These are phyloP conservation scores for Ganoderma resinaceum DNA, from an alignment of 1,284 basidiomycete species.

Conservation along the genomic window DNA sequence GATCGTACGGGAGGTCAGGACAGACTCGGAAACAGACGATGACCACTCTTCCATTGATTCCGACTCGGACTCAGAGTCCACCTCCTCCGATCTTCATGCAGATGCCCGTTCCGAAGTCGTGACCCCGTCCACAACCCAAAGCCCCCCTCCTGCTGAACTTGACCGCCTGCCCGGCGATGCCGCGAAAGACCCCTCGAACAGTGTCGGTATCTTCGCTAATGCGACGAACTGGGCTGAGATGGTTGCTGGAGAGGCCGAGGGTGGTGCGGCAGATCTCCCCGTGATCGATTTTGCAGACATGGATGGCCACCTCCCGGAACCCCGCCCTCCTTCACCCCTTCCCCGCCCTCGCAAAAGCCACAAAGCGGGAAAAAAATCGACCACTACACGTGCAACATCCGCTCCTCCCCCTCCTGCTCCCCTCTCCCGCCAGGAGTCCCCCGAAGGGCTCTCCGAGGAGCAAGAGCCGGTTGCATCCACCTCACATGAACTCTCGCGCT, in stretches of 20 bases:
- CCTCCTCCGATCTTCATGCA: constrained; percentile 62
- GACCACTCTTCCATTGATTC: constrained; percentile 64
- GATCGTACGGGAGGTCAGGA: constrained; percentile 68
- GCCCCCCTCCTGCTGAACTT: constrained; percentile 49
- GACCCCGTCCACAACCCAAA: constrained; percentile 71
- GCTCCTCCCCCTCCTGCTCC: constrained; percentile 33
- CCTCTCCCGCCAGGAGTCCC: constrained; percentile 14
- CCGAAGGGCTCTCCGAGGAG: constrained; percentile 24
- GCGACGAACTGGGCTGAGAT: constrained; percentile 80
- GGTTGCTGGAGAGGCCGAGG: constrained; percentile 73
- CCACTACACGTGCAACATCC: constrained; percentile 30
- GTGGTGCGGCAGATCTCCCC: constrained; percentile 68
- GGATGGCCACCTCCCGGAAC: constrained; percentile 36
- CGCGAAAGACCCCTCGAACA: constrained; percentile 40
- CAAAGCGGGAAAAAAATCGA: constrained; percentile 35
- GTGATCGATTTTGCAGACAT: constrained; percentile 83
- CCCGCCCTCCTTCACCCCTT: constrained; percentile 29
- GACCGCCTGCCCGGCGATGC: constrained; percentile 42
- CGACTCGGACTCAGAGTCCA: constrained; percentile 71
- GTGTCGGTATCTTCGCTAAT: constrained; percentile 59
- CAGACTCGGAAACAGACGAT: constrained; percentile 69
- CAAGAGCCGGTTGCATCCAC: constrained; percentile 41
- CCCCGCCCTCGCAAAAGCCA: constrained; percentile 36
- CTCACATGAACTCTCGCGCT: constrained; percentile 30
- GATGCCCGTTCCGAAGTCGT: constrained; percentile 58